Conservation (phyloP, 495 filamentous ascomycete genomes). For the Oidiodendron maius region DNA sequence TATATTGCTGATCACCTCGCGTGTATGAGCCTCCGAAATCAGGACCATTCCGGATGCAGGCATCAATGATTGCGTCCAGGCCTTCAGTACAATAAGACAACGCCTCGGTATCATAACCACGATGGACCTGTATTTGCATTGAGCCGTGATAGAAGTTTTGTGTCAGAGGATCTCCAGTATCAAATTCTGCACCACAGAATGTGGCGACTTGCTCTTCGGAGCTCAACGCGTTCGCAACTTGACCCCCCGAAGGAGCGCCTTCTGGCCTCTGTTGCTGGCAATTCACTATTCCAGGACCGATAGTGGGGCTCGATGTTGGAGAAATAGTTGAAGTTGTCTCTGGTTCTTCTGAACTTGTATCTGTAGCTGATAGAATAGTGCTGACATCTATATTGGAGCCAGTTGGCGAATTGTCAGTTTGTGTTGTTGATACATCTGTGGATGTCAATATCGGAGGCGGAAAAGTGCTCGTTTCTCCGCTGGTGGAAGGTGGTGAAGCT, state of each 20-base stretch:
- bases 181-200: background rate
- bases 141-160: background rate
- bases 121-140: background rate
- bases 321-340: too few relatives aligned
- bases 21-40: background rate
- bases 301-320: too few relatives aligned
- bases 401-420: too few relatives aligned
- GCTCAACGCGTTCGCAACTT: background rate
- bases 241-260: background rate
- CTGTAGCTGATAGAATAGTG: too few relatives aligned
- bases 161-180: background rate
- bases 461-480: too few relatives aligned
- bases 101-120: background rate
- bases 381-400: too few relatives aligned
- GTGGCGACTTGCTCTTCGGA: background rate
- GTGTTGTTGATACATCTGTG: too few relatives aligned
- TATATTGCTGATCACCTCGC: background rate
- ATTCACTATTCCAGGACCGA: too few relatives aligned
- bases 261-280: background rate
- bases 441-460: too few relatives aligned
- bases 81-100: background rate
- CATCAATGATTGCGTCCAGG: background rate
- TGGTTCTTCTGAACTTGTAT: too few relatives aligned
- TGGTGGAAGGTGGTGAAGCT: too few relatives aligned
- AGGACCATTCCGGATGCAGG: background rate